These are phyloP conservation scores for Takashimella koratensis DNA, from an alignment of 1,284 basidiomycete genomes.

Conservation along the genomic window DNA sequence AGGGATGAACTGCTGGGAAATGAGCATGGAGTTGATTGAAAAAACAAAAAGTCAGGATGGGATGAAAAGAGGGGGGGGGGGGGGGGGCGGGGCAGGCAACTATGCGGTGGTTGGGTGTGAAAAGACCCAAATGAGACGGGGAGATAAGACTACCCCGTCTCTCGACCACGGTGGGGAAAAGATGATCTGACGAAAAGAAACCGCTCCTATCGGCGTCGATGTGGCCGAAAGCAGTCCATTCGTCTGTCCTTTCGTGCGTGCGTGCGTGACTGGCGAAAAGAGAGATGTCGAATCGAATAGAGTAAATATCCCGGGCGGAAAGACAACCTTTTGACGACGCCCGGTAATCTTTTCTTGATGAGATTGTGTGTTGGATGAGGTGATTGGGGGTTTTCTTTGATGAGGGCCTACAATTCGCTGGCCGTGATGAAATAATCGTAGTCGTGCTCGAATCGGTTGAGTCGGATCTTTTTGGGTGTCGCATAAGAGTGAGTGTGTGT, in stretches of 20 bases:
- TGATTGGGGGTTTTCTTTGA: neutral
- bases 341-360: constrained; percentile 13
- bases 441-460: too few relatives aligned
- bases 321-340: constrained; percentile 8
- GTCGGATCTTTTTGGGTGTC: neutral
- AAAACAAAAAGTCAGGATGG: too few relatives aligned
- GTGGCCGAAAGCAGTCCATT: neutral
- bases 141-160: too few relatives aligned
- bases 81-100: too few relatives aligned
- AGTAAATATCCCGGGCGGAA: constrained; percentile 3
- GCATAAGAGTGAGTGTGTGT: neutral
- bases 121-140: neutral
- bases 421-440: neutral
- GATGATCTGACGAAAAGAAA: neutral
- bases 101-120: neutral
- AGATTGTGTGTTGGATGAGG: neutral
- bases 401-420: neutral
- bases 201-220: neutral
- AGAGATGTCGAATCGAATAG: neutral
- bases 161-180: neutral
- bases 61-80: neutral
- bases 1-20: neutral
- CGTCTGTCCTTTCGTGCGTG: neutral
- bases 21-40: too few relatives aligned
- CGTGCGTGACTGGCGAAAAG: neutral